Evolutionary conservation across 352 stramenopile species (phyloP).

Genomic region (Phytophthora ohioensis): DNA sequence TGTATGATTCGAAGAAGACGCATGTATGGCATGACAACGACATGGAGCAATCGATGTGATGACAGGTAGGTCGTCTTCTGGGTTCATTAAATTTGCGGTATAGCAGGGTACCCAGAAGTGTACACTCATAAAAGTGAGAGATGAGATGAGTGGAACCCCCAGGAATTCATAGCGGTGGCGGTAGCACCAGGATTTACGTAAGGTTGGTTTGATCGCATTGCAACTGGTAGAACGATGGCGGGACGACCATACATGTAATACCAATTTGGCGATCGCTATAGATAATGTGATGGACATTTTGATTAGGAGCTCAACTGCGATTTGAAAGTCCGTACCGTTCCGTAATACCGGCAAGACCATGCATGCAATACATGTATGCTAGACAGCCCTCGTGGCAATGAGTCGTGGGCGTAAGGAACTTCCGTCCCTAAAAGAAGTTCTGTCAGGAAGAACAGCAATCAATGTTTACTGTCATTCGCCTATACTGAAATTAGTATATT

Average conservation of each 20-base stretch:
- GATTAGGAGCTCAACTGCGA: background rate
- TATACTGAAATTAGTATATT: constrained; percentile 5
- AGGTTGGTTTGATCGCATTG: background rate
- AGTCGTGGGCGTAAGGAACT: too few species aligned
- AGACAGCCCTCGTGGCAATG: too few species aligned
- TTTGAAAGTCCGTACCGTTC: background rate
- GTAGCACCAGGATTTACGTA: too few species aligned
- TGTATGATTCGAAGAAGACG: background rate
- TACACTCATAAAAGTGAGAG: constrained; percentile 12
- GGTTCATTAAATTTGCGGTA: constrained; percentile 4
- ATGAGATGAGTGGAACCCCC: background rate
- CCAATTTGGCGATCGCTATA: background rate
- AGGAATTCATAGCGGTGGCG: background rate
- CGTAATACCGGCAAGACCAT: too few species aligned
- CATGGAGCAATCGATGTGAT: too few species aligned
- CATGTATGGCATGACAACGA: too few species aligned
- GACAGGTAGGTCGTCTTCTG: background rate
- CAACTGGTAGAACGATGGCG: background rate
- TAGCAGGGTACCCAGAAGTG: constrained; percentile 9
- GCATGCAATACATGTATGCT: too few species aligned
- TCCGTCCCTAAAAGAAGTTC: background rate
- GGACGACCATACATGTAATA: background rate
- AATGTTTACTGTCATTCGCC: background rate
- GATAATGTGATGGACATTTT: background rate
- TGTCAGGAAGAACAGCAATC: background rate